Evolutionary conservation across 2,329 filamentous ascomycete species (phyloP).

Genomic region (Zymoseptoria brevis): DNA sequence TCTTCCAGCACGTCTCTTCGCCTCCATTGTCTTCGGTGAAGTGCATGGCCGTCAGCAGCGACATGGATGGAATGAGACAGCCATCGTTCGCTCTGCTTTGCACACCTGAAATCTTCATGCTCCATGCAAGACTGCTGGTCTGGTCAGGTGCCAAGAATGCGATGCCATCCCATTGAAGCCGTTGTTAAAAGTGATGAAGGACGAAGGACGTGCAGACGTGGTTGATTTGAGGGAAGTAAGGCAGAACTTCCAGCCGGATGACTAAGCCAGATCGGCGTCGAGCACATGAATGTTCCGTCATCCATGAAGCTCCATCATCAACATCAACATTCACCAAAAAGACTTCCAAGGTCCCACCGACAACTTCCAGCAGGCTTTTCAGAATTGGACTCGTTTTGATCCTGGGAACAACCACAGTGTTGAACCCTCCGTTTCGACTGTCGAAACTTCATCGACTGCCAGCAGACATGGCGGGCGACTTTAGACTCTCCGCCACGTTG

Average conservation of each 20-base stretch:
- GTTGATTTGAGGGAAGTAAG: no score
- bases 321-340: neutral
- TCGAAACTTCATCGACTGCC: neutral
- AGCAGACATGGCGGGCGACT: constrained; percentile 58
- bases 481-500: constrained; percentile 87
- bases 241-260: no score
- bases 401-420: neutral
- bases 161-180: neutral
- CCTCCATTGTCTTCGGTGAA: neutral
- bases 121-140: neutral
- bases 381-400: neutral
- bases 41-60: neutral
- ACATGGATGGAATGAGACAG: neutral
- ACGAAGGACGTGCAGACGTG: neutral
- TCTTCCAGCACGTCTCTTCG: neutral
- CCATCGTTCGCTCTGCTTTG: neutral
- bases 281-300: neutral
- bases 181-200: neutral
- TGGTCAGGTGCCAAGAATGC: neutral
- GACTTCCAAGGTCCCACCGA: neutral
- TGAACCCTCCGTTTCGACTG: neutral
- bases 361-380: neutral
- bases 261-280: neutral
- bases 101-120: no score
- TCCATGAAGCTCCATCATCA: neutral